These are phyloP conservation scores for Solanum hybrid DNA, from an alignment of 305 asterid genomes.

Conservation along the genomic window DNA sequence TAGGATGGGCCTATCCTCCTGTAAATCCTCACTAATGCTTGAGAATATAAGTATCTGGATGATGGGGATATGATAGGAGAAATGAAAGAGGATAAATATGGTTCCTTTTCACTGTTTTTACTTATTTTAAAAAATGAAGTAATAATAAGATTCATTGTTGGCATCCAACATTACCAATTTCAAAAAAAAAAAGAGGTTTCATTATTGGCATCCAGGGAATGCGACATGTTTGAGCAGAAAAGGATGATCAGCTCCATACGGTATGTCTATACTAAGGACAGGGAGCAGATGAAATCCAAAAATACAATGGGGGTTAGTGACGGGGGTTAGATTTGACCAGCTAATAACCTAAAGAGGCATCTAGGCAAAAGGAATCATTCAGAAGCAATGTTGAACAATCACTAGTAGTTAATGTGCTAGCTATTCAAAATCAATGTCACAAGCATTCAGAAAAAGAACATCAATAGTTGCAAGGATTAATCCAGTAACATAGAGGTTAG, in stretches of 20 bases:
- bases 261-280: not conserved
- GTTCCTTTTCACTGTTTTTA: not conserved
- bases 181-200: not conserved
- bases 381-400: not conserved
- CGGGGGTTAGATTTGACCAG: not conserved
- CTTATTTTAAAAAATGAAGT: not conserved
- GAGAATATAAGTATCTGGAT: not conserved
- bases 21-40: not conserved
- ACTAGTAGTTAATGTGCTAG: not conserved
- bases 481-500: not conserved
- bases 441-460: not conserved
- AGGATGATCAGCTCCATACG: not conserved
- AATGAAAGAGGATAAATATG: not conserved
- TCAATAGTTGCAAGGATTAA: not conserved
- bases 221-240: not conserved
- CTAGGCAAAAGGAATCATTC: not conserved
- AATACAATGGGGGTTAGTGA: not conserved
- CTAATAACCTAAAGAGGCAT: not conserved
- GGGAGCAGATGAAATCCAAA: not conserved
- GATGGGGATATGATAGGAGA: not conserved
- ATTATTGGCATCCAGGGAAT: not conserved
- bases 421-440: not conserved
- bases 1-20: not conserved
- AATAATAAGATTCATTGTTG: not conserved
- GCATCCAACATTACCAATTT: not conserved